These are phyloP conservation scores for Chytridium lagenaria DNA, from an alignment of 371 early-diverging fungal species.

Conservation along the genomic window DNA sequence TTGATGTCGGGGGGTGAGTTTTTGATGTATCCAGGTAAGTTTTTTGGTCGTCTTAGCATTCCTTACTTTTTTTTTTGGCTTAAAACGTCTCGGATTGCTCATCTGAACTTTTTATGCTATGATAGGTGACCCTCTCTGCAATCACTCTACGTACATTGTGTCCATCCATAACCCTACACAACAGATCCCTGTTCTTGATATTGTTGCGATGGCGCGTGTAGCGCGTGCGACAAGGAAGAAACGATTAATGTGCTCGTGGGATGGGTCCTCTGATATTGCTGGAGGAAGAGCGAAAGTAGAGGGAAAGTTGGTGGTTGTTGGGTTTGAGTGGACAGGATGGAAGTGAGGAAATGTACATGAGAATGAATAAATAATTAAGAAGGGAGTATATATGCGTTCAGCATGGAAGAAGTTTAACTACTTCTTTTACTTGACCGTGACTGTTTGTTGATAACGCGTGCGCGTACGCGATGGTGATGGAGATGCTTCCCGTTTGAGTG, in stretches of 20 bases:
- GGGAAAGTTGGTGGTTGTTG: neutral
- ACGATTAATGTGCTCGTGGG: neutral
- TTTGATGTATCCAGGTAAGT: constrained; percentile 23
- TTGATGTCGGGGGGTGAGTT: constrained; percentile 29
- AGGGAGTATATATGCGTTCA: no score
- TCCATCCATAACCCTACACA: neutral
- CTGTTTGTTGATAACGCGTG: no score
- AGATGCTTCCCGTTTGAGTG: no score
- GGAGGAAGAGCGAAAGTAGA: neutral
- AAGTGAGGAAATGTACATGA: constrained; percentile 11
- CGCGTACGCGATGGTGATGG: no score
- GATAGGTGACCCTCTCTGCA: constrained; percentile 27
- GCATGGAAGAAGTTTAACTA: no score
- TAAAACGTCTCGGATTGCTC: no score
- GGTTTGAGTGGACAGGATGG: constrained; percentile 10
- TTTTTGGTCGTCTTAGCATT: neutral
- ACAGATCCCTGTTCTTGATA: neutral
- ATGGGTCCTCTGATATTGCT: neutral
- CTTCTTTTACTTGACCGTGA: no score
- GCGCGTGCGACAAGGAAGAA: neutral
- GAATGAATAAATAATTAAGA: no score
- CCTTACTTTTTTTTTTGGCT: neutral
- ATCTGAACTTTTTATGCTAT: neutral
- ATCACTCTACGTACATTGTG: constrained; percentile 20
- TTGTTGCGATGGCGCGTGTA: neutral